These are phyloP conservation scores for Pterulicium gracile DNA, from an alignment of 1,284 basidiomycete genomes.

Conservation along the genomic window DNA sequence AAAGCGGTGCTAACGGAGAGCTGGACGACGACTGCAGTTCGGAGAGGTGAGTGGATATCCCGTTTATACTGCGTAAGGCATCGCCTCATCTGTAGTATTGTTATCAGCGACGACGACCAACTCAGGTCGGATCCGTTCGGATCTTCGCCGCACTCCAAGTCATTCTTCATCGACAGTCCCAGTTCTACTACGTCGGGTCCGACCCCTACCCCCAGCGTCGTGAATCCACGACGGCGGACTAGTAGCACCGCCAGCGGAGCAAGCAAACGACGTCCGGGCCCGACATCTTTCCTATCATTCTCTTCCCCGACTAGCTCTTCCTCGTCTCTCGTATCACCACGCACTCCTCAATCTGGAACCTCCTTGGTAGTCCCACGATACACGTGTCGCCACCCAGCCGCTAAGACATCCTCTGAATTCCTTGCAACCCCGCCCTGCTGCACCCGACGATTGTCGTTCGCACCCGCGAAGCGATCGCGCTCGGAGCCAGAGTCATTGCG, in stretches of 20 bases:
- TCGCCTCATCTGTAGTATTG: slow-evolving; percentile 1
- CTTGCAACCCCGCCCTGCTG: background rate
- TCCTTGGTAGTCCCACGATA: too few relatives aligned
- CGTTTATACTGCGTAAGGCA: slow-evolving; percentile 3
- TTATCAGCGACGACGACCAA: slow-evolving; percentile 10
- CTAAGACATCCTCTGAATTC: background rate
- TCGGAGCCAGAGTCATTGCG: background rate
- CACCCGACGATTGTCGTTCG: background rate
- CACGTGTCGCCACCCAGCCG: background rate
- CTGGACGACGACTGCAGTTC: background rate
- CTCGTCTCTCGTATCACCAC: background rate
- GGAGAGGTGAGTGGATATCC: slow-evolving; percentile 5
- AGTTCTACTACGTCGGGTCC: slow-evolving; percentile 14
- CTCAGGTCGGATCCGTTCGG: slow-evolving; percentile 24
- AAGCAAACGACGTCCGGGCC: background rate
- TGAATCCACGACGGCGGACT: background rate
- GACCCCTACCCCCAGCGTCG: background rate
- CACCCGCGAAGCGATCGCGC: background rate
- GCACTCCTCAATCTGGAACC: too few relatives aligned
- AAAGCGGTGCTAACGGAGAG: background rate
- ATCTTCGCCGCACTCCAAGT: slow-evolving; percentile 27
- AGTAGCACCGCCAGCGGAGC: background rate
- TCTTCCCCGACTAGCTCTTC: background rate
- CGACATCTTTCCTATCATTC: background rate
- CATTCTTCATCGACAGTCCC: slow-evolving; percentile 27